A percentile compares a stretch with the other conserved stretches of the same genome.
phyloP scores from a whole-genome alignment of 2,329 filamentous ascomycete species.

The Aspergillus sp. region DNA sequence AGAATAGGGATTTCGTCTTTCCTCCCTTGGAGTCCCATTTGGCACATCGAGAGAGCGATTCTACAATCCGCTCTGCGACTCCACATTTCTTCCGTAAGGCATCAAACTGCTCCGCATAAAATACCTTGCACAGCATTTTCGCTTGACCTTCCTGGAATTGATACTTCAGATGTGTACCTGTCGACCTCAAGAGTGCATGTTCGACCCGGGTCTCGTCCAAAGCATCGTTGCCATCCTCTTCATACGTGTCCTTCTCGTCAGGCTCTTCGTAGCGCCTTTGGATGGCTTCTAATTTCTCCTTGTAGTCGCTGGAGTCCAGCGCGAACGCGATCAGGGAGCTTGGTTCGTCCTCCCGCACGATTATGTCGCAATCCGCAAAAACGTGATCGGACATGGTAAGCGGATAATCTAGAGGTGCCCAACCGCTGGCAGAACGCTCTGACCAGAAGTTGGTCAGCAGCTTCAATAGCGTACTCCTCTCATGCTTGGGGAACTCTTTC shows the following conservation, averaged over 20 bases:
- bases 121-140: conserved; percentile 96
- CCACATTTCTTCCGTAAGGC: conserved; percentile 90
- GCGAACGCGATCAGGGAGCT: conserved; percentile 95
- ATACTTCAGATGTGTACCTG: conserved; percentile 92
- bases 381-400: conserved; percentile 87
- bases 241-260: conserved; percentile 28
- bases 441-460: conserved; percentile 98
- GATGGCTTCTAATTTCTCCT: conserved; percentile 67
- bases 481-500: conserved; percentile 83
- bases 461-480: conserved; percentile 90
- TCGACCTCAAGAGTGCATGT: conserved; percentile 77
- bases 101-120: conserved; percentile 97
- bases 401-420: conserved; percentile 90
- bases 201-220: conserved; percentile 74
- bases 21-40: conserved; percentile 99
- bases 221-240: conserved; percentile 40
- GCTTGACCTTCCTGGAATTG: conserved; percentile 93
- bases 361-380: conserved; percentile 94
- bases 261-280: conserved; percentile 38
- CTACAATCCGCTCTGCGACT: conserved; percentile 88
- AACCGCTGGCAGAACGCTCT: conserved; percentile 92
- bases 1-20: conserved; percentile 95
- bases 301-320: conserved; percentile 83
- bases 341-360: conserved; percentile 95
- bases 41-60: conserved; percentile 89